phyloP scores from a whole-genome alignment of 1,284 basidiomycete genomes.

The Sporisorium scitamineum region DNA sequence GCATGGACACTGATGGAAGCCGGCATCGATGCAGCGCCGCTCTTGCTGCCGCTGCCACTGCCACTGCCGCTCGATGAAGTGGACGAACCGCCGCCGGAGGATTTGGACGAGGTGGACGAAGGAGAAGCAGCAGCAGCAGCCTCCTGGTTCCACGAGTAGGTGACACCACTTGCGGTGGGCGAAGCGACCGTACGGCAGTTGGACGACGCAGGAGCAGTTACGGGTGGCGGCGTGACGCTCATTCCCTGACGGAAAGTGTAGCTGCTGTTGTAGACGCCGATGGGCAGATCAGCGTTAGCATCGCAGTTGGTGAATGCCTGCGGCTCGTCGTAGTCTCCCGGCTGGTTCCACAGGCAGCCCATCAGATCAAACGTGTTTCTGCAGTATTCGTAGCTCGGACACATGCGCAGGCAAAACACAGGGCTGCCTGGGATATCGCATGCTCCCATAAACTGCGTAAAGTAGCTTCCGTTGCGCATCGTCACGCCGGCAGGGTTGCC shows the following conservation, averaged over 20 bases:
- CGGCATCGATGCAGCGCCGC: constrained; percentile 16
- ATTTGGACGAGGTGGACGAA: constrained; percentile 7
- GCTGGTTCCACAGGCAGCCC: constrained; percentile 54
- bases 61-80: constrained; percentile 3
- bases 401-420: constrained; percentile 59
- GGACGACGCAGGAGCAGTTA: constrained; percentile 56
- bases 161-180: constrained; percentile 57
- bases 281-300: constrained; percentile 55
- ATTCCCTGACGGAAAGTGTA: constrained; percentile 63
- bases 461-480: constrained; percentile 54
- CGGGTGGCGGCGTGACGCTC: constrained; percentile 48
- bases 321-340: constrained; percentile 55
- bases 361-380: constrained; percentile 61
- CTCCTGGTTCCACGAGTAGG: constrained; percentile 58
- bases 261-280: constrained; percentile 56
- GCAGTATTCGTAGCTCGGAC: constrained; percentile 58
- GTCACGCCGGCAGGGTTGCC: constrained; percentile 63
- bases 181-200: constrained; percentile 50
- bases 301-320: constrained; percentile 61
- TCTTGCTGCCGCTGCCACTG: constrained; percentile 20
- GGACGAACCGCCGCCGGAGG: constrained; percentile 6
- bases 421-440: constrained; percentile 62
- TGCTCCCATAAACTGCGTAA: constrained; percentile 58
- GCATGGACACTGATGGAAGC: constrained; percentile 13
- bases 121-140: constrained; percentile 22